These are phyloP conservation scores for Trichodelitschia bisporula DNA, from an alignment of 495 filamentous ascomycete species.

Conservation along the genomic window DNA sequence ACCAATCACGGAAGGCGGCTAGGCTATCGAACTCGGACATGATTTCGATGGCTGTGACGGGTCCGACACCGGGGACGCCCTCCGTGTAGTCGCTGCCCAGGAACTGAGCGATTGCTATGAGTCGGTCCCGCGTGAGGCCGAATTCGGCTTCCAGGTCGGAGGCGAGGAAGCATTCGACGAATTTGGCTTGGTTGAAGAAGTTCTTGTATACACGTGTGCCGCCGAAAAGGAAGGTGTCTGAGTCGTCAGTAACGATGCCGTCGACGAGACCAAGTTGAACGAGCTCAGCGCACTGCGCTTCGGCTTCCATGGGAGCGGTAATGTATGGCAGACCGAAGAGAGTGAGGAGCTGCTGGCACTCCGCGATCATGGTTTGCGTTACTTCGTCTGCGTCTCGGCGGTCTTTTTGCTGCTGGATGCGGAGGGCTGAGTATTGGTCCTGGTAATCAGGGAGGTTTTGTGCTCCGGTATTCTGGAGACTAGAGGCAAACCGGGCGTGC, in stretches of 20 bases:
- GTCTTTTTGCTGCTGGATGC: slow-evolving; percentile 86
- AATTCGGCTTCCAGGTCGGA: slow-evolving; percentile 74
- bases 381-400: slow-evolving; percentile 90
- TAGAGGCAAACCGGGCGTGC: slow-evolving; percentile 72
- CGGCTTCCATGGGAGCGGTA: slow-evolving; percentile 95
- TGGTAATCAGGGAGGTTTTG: slow-evolving; percentile 61
- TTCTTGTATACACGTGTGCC: slow-evolving; percentile 95
- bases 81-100: slow-evolving; percentile 89
- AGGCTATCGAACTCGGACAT: slow-evolving; percentile 61
- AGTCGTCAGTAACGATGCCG: slow-evolving; percentile 95
- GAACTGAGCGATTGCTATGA: slow-evolving; percentile 72
- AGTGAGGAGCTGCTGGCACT: slow-evolving; percentile 74
- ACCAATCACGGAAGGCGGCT: slow-evolving; percentile 64
- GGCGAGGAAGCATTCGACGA: slow-evolving; percentile 87
- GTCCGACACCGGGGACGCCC: slow-evolving; percentile 69
- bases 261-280: slow-evolving; percentile 71
- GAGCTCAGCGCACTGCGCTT: slow-evolving; percentile 89
- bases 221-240: slow-evolving; percentile 91
- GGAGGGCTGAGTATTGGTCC: slow-evolving; percentile 59
- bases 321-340: slow-evolving; percentile 91
- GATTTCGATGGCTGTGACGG: slow-evolving; percentile 81
- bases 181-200: slow-evolving; percentile 96
- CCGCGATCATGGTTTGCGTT: slow-evolving; percentile 75
- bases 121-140: slow-evolving; percentile 50
- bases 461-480: slow-evolving; percentile 39